Base-by-base conservation (phyloP, 768 basidiomycete genomes). In the Suillus americanus region DNA sequence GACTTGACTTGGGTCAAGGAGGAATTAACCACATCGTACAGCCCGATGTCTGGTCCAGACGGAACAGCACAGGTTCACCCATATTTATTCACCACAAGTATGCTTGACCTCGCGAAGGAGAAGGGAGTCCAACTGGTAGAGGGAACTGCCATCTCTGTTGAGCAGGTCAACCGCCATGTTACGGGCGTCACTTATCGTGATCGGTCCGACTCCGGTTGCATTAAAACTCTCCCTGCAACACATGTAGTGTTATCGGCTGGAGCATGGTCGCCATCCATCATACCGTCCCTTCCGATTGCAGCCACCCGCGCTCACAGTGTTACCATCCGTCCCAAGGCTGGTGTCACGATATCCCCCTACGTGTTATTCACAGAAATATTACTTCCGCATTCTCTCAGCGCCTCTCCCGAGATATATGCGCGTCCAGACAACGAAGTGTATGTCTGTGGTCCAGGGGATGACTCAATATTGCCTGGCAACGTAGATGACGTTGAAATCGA, bases 291-390 rank as follows among this genome's bases (percentile, higher is more conserved):
- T 35, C 87, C 89, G 18, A 82, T 92, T 68, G 70, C 78, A n/a
- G 83, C 82, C 50, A 87, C 83, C 7, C 87, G 91, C 61, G 90
- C 89, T 0, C 91, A 92, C 74, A 91, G 89, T 70, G 83, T 93
- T 70, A 86, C 85, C 9, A 85, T 91, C 66, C 84, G 77, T 16
- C 84, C 88, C 0, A 71, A 74, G 23, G 71, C 81, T 3, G 72
- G 71, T 10, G 75, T 78, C 37, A 72, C 74, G 28, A 82, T 94
- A 72, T 80, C 89, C 6, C 89, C 92, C 2, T 91, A 94, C 71
- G 90, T 90, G 43, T 81, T 95, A 61, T 97, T 95, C 76, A 93
- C 94, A 37, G 89, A 89, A 72, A 91, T 97, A 68, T 66, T 72
- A 35, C 75, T 85, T 62, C 73, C 73, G 6, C 70, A 64, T 23